These are phyloP conservation scores for Lithospermum erythrorhizon DNA, from an alignment of 257 asterid species.

Conservation along the genomic window DNA sequence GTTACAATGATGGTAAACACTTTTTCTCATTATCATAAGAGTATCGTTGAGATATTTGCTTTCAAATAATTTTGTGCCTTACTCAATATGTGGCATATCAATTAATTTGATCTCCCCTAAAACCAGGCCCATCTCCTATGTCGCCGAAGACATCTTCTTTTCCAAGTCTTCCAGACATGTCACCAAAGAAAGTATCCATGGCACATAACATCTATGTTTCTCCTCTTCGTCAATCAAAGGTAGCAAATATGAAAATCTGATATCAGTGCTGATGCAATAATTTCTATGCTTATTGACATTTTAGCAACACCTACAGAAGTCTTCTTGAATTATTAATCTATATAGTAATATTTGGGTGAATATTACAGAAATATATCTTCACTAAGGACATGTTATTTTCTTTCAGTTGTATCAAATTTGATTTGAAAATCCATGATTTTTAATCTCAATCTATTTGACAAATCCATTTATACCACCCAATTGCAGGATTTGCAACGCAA, in stretches of 20 bases:
- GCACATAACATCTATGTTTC: conserved; percentile 89
- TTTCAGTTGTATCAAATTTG: too few relatives aligned
- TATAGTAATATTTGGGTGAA: too few relatives aligned
- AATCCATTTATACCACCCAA: too few relatives aligned
- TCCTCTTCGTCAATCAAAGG: conserved; percentile 89
- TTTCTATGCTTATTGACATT: not conserved
- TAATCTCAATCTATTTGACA: too few relatives aligned
- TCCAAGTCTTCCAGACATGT: conserved; percentile 98
- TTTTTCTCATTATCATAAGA: not conserved
- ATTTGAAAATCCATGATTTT: too few relatives aligned
- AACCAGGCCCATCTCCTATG: conserved; percentile 56
- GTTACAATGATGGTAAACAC: conserved; percentile 42
- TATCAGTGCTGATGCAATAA: not conserved
- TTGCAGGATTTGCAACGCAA: too few relatives aligned
- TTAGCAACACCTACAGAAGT: too few relatives aligned
- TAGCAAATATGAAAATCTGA: conserved; percentile 9
- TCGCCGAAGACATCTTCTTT: conserved; percentile 78
- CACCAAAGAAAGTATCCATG: conserved; percentile 95
- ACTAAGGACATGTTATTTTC: too few relatives aligned
- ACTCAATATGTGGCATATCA: conserved; percentile 7
- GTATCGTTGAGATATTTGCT: conserved; percentile 1
- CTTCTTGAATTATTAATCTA: too few relatives aligned
- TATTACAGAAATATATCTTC: too few relatives aligned
- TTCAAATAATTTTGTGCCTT: not conserved
- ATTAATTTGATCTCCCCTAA: conserved; percentile 6